A percentile compares a stretch with the other conserved stretches of the same genome.
Conservation (phyloP, 1,284 basidiomycete genomes). For the Pyrrhoderma lamaoense region DNA sequence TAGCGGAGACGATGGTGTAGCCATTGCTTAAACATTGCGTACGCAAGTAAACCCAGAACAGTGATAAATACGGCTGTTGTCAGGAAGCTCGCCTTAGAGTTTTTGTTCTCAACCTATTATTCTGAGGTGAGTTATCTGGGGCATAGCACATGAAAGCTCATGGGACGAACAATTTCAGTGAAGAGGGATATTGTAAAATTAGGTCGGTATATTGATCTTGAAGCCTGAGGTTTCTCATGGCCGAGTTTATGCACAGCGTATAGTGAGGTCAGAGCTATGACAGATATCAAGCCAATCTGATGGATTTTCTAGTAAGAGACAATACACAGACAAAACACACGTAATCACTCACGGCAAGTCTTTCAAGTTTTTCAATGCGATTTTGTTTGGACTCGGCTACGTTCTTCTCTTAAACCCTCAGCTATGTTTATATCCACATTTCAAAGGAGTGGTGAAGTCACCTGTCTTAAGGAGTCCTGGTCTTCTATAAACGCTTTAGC, state of each 20-base stretch:
- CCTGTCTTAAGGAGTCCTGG: not conserved
- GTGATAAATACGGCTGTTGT: conserved; percentile 12
- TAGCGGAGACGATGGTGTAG: conserved; percentile 5
- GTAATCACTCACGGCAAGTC: conserved; percentile 7
- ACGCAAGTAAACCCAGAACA: conserved; percentile 5
- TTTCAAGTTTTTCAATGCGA: conserved; percentile 3
- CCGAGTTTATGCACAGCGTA: conserved; percentile 1
- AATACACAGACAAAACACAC: not conserved
- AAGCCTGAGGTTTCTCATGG: not conserved
- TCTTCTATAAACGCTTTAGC: conserved; percentile 1
- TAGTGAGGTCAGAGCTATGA: conserved; percentile 5
- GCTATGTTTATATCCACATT: not conserved
- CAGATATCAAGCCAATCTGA: conserved; percentile 12
- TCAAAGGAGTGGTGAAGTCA: not conserved
- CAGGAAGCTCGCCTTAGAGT: conserved; percentile 11
- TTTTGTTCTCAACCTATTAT: conserved; percentile 13
- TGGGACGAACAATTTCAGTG: conserved; percentile 14
- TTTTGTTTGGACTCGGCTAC: not conserved
- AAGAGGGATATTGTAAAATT: conserved; percentile 17
- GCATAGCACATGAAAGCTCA: not conserved
- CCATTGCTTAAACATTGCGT: conserved; percentile 11
- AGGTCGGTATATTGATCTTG: conserved; percentile 11
- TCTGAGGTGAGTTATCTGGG: not conserved
- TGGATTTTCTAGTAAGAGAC: not conserved
- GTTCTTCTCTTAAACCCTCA: not conserved